Conservation (phyloP, 208 protist species). For the Acanthamoeba triangularis region DNA sequence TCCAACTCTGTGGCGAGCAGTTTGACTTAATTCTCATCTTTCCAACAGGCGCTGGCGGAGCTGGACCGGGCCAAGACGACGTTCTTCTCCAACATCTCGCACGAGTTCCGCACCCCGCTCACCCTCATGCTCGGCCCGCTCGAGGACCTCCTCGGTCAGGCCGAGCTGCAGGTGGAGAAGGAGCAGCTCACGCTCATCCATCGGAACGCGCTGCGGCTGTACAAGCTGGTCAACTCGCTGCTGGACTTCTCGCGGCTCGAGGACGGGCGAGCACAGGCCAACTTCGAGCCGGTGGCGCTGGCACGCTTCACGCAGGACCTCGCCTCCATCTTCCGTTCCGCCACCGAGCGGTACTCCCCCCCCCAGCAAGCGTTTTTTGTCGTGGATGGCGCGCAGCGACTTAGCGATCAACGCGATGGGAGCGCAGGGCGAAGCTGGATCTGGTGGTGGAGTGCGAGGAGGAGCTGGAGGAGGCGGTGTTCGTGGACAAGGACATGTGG, state of each 20-base stretch:
- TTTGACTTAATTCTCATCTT: neutral
- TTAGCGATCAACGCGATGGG: no score
- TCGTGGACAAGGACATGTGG: constrained; percentile 79
- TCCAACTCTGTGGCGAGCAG: no score
- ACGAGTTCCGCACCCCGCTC: constrained; percentile 79
- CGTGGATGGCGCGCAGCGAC: neutral
- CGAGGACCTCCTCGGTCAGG: neutral
- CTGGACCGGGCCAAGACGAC: constrained; percentile 79
- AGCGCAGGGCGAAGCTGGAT: constrained; percentile 16
- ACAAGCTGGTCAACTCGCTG: constrained; percentile 78
- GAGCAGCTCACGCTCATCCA: constrained; percentile 44
- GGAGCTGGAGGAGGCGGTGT: constrained; percentile 49
- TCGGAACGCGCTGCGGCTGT: constrained; percentile 50
- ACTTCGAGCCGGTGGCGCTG: constrained; percentile 78
- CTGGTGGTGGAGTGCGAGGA: constrained; percentile 52
- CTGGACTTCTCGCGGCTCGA: constrained; percentile 81
- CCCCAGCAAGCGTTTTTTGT: neutral
- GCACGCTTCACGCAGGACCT: constrained; percentile 63
- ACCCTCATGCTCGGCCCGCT: constrained; percentile 79
- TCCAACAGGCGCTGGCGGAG: constrained; percentile 63
- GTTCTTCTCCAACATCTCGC: constrained; percentile 81
- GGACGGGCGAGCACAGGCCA: constrained; percentile 72
- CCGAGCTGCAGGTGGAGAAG: neutral
- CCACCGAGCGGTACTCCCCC: constrained; percentile 29
- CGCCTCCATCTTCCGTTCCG: constrained; percentile 64